Base-by-base conservation (phyloP, 2,329 filamentous ascomycete genomes). In the Alternaria sp. region DNA sequence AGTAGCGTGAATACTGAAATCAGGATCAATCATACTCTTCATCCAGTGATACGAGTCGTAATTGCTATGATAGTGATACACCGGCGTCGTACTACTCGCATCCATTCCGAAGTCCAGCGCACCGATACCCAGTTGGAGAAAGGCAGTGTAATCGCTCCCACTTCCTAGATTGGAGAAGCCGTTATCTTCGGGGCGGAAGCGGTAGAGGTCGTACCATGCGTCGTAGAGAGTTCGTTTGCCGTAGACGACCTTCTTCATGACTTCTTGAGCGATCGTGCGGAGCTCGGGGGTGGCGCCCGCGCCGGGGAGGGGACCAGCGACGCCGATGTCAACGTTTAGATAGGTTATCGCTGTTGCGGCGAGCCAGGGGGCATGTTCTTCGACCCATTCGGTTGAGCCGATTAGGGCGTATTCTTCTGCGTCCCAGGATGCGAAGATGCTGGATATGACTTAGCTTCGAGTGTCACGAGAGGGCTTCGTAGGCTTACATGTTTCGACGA, bases 1-100 rank as follows among this genome's bases (percentile, higher is more conserved):
- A 3, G 81, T 83, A 5, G 80, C 79, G 66, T 87, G 85, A 1
- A 81, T 79, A 45, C 78, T 74, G 68, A 85, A 86, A 3, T 81
- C 83, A 0, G 83, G 83, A 66, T 87, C 85, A 5, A 83, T 84
- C 57, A 81, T 86, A 0, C 76, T 82, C 0, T 73, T 69, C 84
- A 86, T 86, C 85, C 85, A 87, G 56, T 82, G 80, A 62, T 84
- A 85, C 26, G 78, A 74, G 64, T 85, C 74, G 72, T 85, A 85
- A 68, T 77, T 79, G 26, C 79, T 81, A 65, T 85, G 83, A 66
- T 85, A 85, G 36, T 80, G 83, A 62, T 84, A 85, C 7, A 85
- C 71, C 0, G 83, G 79, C 19, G 79, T 76, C 0, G 67, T 68
- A 4, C 70, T 60, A 2, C 71, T 69, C 6, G 57, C 64, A 21